Percentiles rank a stretch among this genome's conserved stretches.
Conservation (phyloP, 148 eudicot genomes). For the Dysphania ambrosioides region DNA sequence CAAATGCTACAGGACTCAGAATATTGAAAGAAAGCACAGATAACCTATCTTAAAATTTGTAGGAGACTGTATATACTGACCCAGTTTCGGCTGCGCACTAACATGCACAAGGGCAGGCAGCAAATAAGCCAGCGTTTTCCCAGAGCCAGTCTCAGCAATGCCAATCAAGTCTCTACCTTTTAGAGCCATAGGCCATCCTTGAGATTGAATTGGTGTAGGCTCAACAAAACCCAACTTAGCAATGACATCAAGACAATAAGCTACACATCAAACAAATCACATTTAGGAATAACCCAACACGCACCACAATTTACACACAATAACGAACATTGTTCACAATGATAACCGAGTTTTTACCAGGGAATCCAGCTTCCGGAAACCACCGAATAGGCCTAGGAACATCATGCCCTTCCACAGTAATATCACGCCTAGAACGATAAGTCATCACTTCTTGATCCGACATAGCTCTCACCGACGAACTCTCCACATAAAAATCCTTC, state of each 20-base stretch:
- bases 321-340: not conserved
- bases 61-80: constrained; percentile 34
- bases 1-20: constrained; percentile 12
- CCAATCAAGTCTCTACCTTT: constrained; percentile 96
- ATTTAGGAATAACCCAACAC: constrained; percentile 4
- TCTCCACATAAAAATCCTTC: constrained; percentile 83
- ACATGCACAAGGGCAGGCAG: constrained; percentile 89
- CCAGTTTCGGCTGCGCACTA: constrained; percentile 83
- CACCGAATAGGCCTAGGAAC: constrained; percentile 75
- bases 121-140: constrained; percentile 91
- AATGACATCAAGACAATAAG: constrained; percentile 71
- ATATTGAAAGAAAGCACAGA: not conserved
- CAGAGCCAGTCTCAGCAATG: constrained; percentile 99
- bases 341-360: constrained; percentile 46
- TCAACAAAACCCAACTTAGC: constrained; percentile 76
- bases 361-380: constrained; percentile 84
- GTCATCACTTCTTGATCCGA: constrained; percentile 30
- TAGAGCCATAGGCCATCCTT: constrained; percentile 99
- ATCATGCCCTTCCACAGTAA: constrained; percentile 82
- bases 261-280: constrained; percentile 36
- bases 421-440: constrained; percentile 61
- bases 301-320: not conserved
- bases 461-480: constrained; percentile 62
- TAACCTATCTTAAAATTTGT: not conserved
- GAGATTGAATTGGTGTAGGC: constrained; percentile 93